Evolutionary conservation across 1,284 basidiomycete genomes (phyloP).

Genomic region (Baeospora myosura): DNA sequence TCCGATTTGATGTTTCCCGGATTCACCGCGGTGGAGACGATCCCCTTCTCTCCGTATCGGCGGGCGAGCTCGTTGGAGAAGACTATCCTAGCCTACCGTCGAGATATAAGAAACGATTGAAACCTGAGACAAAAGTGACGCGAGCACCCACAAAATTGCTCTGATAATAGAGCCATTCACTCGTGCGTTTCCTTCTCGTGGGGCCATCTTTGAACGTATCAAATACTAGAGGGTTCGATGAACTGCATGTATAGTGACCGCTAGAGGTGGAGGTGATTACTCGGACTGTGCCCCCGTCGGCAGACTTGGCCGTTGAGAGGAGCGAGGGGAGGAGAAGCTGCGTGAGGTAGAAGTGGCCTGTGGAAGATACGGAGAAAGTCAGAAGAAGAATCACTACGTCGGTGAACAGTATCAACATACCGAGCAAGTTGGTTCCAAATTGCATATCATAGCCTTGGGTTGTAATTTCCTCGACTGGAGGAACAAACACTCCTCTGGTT

Average conservation of each 20-base stretch:
- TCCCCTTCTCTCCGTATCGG: slow-evolving; percentile 1
- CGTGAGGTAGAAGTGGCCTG: slow-evolving; percentile 4
- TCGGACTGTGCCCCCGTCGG: neutral
- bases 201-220: slow-evolving; percentile 2
- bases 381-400: neutral
- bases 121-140: neutral
- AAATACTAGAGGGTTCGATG: neutral
- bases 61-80: slow-evolving; percentile 1
- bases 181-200: neutral
- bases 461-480: slow-evolving; percentile 38
- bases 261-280: neutral
- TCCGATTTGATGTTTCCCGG: neutral
- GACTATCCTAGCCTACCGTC: neutral
- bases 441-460: slow-evolving; percentile 48
- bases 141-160: slow-evolving; percentile 1
- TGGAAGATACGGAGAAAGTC: neutral
- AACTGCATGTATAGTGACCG: neutral
- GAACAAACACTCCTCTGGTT: slow-evolving; percentile 40
- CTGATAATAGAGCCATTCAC: neutral
- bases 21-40: neutral
- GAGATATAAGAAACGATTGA: neutral
- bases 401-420: slow-evolving; percentile 15
- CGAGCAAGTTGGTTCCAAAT: slow-evolving; percentile 46
- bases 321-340: slow-evolving; percentile 1
- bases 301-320: neutral